Evolutionary conservation across 371 early-diverging fungal genomes (phyloP).

Genomic region (Apophysomyces trapeziformis): DNA sequence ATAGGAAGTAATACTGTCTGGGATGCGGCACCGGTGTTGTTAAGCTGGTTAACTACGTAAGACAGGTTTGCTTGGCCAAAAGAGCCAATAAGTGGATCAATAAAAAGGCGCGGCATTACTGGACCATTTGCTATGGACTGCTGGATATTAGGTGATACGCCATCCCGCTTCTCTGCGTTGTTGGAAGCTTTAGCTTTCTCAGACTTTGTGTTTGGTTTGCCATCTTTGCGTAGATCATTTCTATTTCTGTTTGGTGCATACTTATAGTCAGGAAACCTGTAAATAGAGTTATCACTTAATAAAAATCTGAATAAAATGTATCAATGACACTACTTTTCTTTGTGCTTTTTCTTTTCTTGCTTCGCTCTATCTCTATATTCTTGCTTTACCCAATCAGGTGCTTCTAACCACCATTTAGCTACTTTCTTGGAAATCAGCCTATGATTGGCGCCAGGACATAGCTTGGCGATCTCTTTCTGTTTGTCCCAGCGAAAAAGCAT

Average conservation of each 20-base stretch:
- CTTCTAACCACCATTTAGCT: neutral
- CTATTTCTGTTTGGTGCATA: conserved; percentile 19
- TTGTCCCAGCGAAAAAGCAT: conserved; percentile 3
- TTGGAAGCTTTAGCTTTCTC: neutral
- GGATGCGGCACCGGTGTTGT: neutral
- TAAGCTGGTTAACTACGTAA: neutral
- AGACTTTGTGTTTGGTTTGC: neutral
- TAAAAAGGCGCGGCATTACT: too few relatives aligned
- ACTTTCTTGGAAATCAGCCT: neutral
- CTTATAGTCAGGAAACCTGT: conserved; percentile 22
- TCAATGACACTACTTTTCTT: neutral
- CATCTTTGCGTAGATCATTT: neutral
- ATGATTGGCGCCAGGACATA: conserved; percentile 9
- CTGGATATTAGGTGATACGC: too few relatives aligned
- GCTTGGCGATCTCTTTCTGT: conserved; percentile 7
- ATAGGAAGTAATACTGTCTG: neutral
- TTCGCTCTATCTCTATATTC: conserved; percentile 8
- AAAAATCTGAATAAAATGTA: neutral
- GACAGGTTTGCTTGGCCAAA: neutral
- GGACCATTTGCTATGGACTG: neutral
- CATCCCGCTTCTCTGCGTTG: too few relatives aligned
- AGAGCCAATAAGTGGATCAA: too few relatives aligned
- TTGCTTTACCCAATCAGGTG: conserved; percentile 7
- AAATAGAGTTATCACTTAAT: neutral
- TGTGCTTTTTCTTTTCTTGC: neutral